Evolutionary conservation across 768 basidiomycete genomes (phyloP).

Genomic region (Boletus vinaceobasis): DNA sequence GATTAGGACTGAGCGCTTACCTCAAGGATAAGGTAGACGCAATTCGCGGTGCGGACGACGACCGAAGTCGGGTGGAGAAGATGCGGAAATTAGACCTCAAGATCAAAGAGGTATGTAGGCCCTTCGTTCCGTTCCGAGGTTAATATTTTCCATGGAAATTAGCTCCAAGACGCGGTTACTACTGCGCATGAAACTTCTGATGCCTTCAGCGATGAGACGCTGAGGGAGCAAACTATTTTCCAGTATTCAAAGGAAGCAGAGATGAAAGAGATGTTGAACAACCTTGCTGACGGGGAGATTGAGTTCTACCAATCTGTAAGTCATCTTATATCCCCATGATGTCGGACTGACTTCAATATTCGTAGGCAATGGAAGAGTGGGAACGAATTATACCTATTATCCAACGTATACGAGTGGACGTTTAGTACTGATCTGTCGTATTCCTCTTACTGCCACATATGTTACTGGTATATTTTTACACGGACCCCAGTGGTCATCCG

Average conservation of each 20-base stretch:
- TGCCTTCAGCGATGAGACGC: slow-evolving; percentile 93
- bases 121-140: background rate
- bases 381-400: slow-evolving; percentile 91
- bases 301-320: slow-evolving; percentile 86
- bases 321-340: slow-evolving; percentile 5
- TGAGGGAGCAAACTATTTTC: slow-evolving; percentile 88
- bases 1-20: slow-evolving; percentile 84
- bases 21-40: slow-evolving; percentile 90
- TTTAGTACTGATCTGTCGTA: slow-evolving; percentile 42
- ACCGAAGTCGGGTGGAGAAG: slow-evolving; percentile 87
- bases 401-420: slow-evolving; percentile 91
- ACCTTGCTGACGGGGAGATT: slow-evolving; percentile 91
- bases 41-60: slow-evolving; percentile 89
- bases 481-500: slow-evolving; percentile 7
- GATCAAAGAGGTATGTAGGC: slow-evolving; percentile 80
- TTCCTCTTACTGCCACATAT: slow-evolving; percentile 14
- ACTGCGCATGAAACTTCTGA: slow-evolving; percentile 94
- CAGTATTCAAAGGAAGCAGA: slow-evolving; percentile 89
- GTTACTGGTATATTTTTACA: slow-evolving; percentile 6
- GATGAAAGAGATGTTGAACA: slow-evolving; percentile 93
- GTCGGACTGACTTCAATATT: slow-evolving; percentile 3
- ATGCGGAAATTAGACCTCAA: slow-evolving; percentile 89
- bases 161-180: slow-evolving; percentile 96
- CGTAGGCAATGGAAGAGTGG: slow-evolving; percentile 94
- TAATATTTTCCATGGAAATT: slow-evolving; percentile 4